Percentiles rank a stretch among this genome's conserved stretches.
Conservation (phyloP, 805 yeast species). For the Metschnikowia lunata region DNA sequence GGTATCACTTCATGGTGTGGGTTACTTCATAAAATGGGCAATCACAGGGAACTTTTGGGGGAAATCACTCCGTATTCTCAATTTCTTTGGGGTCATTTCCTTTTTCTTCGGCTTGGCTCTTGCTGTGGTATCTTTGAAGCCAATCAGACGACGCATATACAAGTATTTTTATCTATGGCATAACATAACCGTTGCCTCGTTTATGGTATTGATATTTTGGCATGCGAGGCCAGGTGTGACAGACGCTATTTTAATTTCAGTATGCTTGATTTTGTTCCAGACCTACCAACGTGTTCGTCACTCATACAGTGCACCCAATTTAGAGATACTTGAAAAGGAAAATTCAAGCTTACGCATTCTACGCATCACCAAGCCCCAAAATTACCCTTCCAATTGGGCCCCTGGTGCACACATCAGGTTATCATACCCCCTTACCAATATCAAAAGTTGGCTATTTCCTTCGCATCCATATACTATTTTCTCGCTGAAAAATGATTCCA, state of each 20-base stretch:
- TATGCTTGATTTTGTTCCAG: conserved; percentile 32
- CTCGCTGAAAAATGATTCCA: conserved; percentile 35
- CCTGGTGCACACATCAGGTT: conserved; percentile 59
- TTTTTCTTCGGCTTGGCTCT: conserved; percentile 34
- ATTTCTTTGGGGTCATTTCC: conserved; percentile 51
- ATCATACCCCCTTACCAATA: conserved; percentile 5
- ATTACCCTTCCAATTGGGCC: conserved; percentile 21
- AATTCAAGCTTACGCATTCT: conserved; percentile 21
- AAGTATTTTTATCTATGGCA: conserved; percentile 54
- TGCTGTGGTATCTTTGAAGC: conserved; percentile 43
- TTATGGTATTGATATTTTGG: conserved; percentile 42
- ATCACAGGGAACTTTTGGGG: conserved; percentile 25
- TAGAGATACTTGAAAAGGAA: conserved; percentile 15
- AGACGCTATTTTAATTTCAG: conserved; percentile 23
- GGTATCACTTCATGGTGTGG: conserved; percentile 48
- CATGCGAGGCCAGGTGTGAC: conserved; percentile 73
- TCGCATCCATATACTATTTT: conserved; percentile 68
- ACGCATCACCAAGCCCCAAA: conserved; percentile 18
- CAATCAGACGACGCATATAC: conserved; percentile 48
- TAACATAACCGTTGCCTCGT: conserved; percentile 44
- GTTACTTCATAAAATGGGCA: conserved; percentile 49
- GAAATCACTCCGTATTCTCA: conserved; percentile 33
- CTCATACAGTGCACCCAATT: conserved; percentile 11
- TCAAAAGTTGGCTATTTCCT: conserved; percentile 41
- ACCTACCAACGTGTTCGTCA: conserved; percentile 27